Base-by-base conservation (phyloP, 1,139 yeast genomes). In the Komagataea norvegica region DNA sequence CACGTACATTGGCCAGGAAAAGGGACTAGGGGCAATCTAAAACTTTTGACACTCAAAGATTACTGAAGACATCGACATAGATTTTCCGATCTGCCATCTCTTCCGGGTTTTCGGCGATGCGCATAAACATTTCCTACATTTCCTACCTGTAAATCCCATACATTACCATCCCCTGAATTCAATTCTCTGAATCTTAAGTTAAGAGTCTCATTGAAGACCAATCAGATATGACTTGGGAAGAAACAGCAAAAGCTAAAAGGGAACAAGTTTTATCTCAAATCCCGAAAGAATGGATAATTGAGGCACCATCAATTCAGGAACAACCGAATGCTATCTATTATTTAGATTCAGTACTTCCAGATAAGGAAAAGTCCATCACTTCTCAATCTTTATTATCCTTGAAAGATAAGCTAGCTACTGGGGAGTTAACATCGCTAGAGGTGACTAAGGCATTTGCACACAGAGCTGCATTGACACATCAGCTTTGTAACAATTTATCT, bases 381-480 rank as follows among this genome's bases (percentile, higher is more conserved):
- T 52, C 52, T 11, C 43, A 52, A 41, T 43, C 62, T 5, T 65
- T 65, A 4, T 37, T 51, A 4, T 54, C 56, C 10, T 55, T 72
- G 22, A 55, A 59, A 3, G 43, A 41, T 1, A 61, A 60, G 29
- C 62, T 72, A 33, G 53, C 57, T 5, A 23, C 44, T 1, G 63
- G 64, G 34, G 47, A 52, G 28, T 43, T 56, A 44, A 46, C 60
- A 4, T 48, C 64, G 5, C 45, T 48, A 17, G 52, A 58, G 24
- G 57, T 60, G 13, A 55, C 60, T 9, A 45, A 45, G 11, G 64
- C 65, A 0, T 61, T 59, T 38, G 56, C 64, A 33, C 64, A 65
- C 41, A 49, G 77, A 40, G 74, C 75, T 4, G 62, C 68, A 6
- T 43, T 71, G 11, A 70, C 73, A 2, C 74, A 71, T 41, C 77